phyloP scores from a whole-genome alignment of 352 stramenopile genomes.

The Pythium phragmitis region DNA sequence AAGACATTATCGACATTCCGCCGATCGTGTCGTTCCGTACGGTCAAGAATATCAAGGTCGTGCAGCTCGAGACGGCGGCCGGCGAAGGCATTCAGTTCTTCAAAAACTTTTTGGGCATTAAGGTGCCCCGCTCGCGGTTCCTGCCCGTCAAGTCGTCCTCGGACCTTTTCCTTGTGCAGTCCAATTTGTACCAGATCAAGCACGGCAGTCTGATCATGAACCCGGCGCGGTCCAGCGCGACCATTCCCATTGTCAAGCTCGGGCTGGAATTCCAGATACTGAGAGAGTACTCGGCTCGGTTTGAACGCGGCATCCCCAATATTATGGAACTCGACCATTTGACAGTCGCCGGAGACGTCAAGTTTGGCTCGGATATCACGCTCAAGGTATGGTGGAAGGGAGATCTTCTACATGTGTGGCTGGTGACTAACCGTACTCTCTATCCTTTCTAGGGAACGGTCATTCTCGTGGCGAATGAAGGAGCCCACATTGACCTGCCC shows the following conservation, averaged over 20 bases:
- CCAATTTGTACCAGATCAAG: conserved; percentile 92
- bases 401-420: neutral
- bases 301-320: conserved; percentile 90
- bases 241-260: conserved; percentile 93
- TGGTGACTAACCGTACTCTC: neutral
- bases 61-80: conserved; percentile 96
- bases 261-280: conserved; percentile 89
- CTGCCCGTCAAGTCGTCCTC: conserved; percentile 99
- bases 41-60: conserved; percentile 93
- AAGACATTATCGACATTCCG: conserved; percentile 98
- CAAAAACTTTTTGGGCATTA: conserved; percentile 95
- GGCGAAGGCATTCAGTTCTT: conserved; percentile 99
- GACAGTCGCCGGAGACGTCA: conserved; percentile 91
- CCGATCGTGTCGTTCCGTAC: conserved; percentile 92
- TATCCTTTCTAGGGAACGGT: conserved; percentile 82
- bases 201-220: conserved; percentile 91
- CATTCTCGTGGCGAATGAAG: conserved; percentile 94
- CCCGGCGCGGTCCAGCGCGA: conserved; percentile 67
- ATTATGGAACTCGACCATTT: conserved; percentile 93
- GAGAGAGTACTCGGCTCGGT: conserved; percentile 86
- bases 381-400: conserved; percentile 66
- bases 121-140: conserved; percentile 96
- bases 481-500: conserved; percentile 91
- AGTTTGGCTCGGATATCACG: conserved; percentile 91
- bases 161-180: conserved; percentile 96